Evolutionary conservation across 164 flowering plant species (phyloP).

Genomic region (Pachysandra terminalis): DNA sequence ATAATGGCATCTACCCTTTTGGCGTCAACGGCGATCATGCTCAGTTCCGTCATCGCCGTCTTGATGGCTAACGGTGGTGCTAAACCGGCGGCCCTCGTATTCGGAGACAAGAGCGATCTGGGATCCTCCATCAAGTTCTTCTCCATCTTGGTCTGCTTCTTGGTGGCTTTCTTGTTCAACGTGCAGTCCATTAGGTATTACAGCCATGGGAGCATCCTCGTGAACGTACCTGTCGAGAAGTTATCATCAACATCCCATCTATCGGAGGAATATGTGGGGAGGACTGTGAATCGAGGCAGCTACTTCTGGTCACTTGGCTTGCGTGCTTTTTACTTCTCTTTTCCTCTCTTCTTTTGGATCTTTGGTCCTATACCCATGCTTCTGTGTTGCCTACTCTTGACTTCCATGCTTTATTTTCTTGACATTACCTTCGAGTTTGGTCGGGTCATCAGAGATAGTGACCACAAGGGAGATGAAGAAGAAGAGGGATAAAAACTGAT

Average conservation of each 20-base stretch:
- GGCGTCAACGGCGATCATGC: constrained; percentile 79
- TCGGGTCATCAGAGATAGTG: constrained; percentile 14
- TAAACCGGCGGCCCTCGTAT: constrained; percentile 17
- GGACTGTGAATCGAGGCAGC: constrained; percentile 59
- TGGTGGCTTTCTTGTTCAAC: constrained; percentile 65
- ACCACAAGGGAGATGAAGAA: constrained; percentile 13
- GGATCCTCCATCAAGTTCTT: constrained; percentile 66
- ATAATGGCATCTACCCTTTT: constrained; percentile 92
- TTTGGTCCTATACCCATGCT: constrained; percentile 93
- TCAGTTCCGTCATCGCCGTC: constrained; percentile 70
- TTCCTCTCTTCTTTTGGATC: constrained; percentile 82
- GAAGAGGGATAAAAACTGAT: constrained; percentile 4
- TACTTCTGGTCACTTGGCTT: constrained; percentile 84
- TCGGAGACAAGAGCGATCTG: constrained; percentile 49
- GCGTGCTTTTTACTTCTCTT: constrained; percentile 78
- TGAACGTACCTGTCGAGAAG: constrained; percentile 71
- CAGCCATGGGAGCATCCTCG: constrained; percentile 83
- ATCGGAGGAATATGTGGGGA: constrained; percentile 55
- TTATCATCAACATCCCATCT: constrained; percentile 20
- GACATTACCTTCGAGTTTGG: constrained; percentile 42
- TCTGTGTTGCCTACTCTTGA: constrained; percentile 41
- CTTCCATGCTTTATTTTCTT: constrained; percentile 53
- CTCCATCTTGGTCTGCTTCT: constrained; percentile 60
- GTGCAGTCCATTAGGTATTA: constrained; percentile 87
- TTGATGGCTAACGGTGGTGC: constrained; percentile 42